Base-by-base conservation (phyloP, 1,139 yeast species). In the Candida sanyaensis region DNA sequence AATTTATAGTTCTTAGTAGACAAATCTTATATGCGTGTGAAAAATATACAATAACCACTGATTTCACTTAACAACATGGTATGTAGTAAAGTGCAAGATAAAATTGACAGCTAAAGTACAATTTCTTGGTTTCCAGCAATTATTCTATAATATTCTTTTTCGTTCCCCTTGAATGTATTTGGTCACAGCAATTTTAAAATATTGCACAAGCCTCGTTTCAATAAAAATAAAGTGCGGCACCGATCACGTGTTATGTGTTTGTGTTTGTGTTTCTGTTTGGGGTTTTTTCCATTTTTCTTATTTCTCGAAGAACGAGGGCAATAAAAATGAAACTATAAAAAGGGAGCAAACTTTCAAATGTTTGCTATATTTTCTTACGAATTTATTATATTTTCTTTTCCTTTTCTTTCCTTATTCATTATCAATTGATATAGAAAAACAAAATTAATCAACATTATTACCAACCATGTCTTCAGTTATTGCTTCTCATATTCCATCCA, bases 401-500 rank as follows among this genome's bases (percentile, higher is more conserved):
- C 3, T 26, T 36, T 24, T 23, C 8, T 9, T 21, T 36, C 21
- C 21, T 21, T 23, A 21, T 23, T 23, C 11, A 8, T 5, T n/a
- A 5, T n/a, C 11, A n/a, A 36, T n/a, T 27, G 6, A 7, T 27
- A 36, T 17, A 17, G 21, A 17, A 17, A 17, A 17, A 17, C 21
- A 17, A 17, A 17, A 17, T 17, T 17, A 2, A 17, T 17, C 3
- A 17, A 17, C 3, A 24, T 24, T 36, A 60, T 10, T 55, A 13
- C 28, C n/a, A 17, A 53, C 43, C 37, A 75, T 68, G 75, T 63
- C 78, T 13, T 60, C 78, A 7, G 68, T 85, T 43, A 73, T 79
- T 46, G 92, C 85, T 24, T 77, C 84, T 23, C 78, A 84, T 53
- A 75, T 88, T 44, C 85, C 92, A 31, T 59, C 70, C 4, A 59